These are phyloP conservation scores for Candida dubliniensis DNA, from an alignment of 1,139 yeast species.

Conservation along the genomic window DNA sequence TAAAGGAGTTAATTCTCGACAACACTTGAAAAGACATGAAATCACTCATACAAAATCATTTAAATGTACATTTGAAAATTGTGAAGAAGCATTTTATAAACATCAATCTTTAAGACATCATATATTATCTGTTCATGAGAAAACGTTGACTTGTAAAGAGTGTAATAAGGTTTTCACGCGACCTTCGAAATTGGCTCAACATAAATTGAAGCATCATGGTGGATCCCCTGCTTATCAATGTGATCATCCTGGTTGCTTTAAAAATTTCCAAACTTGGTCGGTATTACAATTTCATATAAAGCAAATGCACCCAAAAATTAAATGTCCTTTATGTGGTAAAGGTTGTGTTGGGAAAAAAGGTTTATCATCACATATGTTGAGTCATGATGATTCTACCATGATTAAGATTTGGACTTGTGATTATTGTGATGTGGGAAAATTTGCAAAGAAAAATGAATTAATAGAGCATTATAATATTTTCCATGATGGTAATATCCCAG, in stretches of 20 bases:
- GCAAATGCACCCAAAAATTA: conserved; percentile 68
- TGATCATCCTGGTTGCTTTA: conserved; percentile 58
- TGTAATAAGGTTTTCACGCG: conserved; percentile 62
- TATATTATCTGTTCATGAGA: conserved; percentile 60
- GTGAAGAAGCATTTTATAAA: conserved; percentile 69
- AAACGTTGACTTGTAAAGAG: conserved; percentile 49
- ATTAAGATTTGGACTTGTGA: conserved; percentile 64
- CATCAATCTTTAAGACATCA: conserved; percentile 81
- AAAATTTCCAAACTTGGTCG: conserved; percentile 72
- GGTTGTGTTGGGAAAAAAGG: conserved; percentile 75
- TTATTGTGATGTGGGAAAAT: conserved; percentile 42
- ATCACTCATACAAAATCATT: conserved; percentile 74
- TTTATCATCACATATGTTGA: conserved; percentile 66
- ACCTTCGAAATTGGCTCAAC: conserved; percentile 63
- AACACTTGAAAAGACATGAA: conserved; percentile 82
- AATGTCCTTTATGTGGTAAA: conserved; percentile 68
- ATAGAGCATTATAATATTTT: conserved; percentile 44
- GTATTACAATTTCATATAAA: conserved; percentile 72
- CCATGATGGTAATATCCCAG: conserved; percentile 44
- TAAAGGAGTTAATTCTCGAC: conserved; percentile 79
- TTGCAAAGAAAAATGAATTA: conserved; percentile 36
- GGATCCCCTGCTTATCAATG: conserved; percentile 60
- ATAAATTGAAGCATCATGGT: conserved; percentile 60
- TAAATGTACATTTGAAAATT: conserved; percentile 59
- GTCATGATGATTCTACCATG: conserved; percentile 51